phyloP scores from a whole-genome alignment of 257 asterid genomes.

The Solanum virginianum region DNA sequence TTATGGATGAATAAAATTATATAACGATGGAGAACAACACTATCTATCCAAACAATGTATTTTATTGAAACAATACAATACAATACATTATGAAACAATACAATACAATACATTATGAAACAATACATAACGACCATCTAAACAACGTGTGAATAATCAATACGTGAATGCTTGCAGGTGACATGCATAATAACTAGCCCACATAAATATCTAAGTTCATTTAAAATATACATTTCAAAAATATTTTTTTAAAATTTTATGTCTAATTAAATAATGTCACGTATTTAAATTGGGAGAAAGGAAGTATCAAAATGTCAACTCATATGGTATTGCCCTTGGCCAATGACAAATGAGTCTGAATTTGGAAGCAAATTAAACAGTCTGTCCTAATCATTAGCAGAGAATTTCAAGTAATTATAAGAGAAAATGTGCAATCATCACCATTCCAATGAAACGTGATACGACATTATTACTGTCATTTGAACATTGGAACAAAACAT shows the following conservation, averaged over 20 bases:
- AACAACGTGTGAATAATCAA: not conserved
- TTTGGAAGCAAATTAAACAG: slow-evolving; percentile 6
- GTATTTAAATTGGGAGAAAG: not conserved
- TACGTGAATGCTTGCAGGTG: not conserved
- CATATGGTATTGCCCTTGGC: not conserved
- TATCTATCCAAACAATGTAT: too few relatives aligned
- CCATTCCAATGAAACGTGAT: slow-evolving; percentile 2
- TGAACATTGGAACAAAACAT: not conserved
- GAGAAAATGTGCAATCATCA: not conserved
- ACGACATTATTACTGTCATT: not conserved
- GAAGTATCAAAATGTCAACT: not conserved
- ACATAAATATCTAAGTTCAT: too few relatives aligned
- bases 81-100: too few relatives aligned
- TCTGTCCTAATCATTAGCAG: slow-evolving; percentile 18
- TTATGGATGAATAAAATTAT: too few relatives aligned
- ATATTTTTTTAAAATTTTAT: not conserved
- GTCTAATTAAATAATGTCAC: not conserved
- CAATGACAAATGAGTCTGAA: slow-evolving; percentile 17
- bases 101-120: too few relatives aligned
- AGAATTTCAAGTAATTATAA: slow-evolving; percentile 12
- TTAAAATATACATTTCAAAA: too few relatives aligned
- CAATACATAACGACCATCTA: too few relatives aligned
- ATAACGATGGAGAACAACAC: too few relatives aligned
- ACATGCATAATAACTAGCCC: not conserved
- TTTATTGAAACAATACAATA: too few relatives aligned